These are phyloP conservation scores for Colletotrichum sp. DNA, from an alignment of 2,329 filamentous ascomycete species.

Conservation along the genomic window DNA sequence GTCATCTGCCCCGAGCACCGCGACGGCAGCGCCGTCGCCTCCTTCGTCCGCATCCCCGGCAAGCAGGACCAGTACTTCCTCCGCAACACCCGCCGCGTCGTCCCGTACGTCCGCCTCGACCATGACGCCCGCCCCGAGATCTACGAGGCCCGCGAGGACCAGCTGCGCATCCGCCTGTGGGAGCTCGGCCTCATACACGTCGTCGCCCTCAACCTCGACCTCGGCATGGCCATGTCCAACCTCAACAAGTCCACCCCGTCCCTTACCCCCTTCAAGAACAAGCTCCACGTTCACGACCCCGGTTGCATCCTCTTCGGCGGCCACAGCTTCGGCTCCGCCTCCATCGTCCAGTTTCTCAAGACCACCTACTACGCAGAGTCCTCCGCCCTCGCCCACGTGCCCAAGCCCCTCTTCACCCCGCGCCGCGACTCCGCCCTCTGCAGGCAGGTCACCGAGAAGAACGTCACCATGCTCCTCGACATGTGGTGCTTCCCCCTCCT, in stretches of 20 bases:
- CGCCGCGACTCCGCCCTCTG: conserved; percentile 58
- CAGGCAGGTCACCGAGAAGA: conserved; percentile 70
- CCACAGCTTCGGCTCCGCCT: conserved; percentile 82
- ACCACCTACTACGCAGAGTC: conserved; percentile 71
- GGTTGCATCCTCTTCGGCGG: conserved; percentile 78
- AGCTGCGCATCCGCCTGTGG: conserved; percentile 79
- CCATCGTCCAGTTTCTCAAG: conserved; percentile 79
- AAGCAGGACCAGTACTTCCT: conserved; percentile 43
- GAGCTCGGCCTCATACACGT: conserved; percentile 77
- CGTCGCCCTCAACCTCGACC: conserved; percentile 70
- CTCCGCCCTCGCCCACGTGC: conserved; percentile 50
- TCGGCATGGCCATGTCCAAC: conserved; percentile 54
- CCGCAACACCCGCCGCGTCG: conserved; percentile 34
- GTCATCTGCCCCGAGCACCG: conserved; percentile 84
- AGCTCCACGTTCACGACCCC: conserved; percentile 71
- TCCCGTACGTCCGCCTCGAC: conserved; percentile 59
- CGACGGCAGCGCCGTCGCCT: conserved; percentile 80
- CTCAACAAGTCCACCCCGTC: conserved; percentile 55
- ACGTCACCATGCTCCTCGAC: conserved; percentile 74
- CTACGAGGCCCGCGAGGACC: conserved; percentile 70
- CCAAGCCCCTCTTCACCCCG: conserved; percentile 67
- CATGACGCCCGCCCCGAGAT: conserved; percentile 71
- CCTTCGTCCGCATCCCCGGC: conserved; percentile 69
- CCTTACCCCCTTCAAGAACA: conserved; percentile 64
- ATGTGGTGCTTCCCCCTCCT: conserved; percentile 81